Conservation (phyloP, 306 rosid species). For the Malus fusca region DNA sequence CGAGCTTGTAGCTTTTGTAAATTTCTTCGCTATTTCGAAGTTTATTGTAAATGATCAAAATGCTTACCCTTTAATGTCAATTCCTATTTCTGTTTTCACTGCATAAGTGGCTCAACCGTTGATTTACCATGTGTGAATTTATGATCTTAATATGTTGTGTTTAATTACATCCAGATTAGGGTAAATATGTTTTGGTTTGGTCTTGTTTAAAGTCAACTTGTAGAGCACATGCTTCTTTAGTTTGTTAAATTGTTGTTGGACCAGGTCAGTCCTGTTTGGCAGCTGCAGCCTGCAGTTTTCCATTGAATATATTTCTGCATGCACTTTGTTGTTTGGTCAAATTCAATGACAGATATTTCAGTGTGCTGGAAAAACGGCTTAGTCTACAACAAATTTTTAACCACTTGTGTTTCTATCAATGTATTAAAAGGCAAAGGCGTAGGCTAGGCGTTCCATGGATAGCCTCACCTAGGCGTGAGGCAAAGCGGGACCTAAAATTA, state of each 20-base stretch:
- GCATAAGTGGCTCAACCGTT: not conserved
- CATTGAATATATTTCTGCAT: no score
- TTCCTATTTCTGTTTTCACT: not conserved
- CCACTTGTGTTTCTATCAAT: no score
- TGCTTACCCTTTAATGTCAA: not conserved
- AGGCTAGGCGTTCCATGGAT: no score
- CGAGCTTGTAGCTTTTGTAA: not conserved
- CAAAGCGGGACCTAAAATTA: no score
- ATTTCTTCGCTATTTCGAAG: not conserved
- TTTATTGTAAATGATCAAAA: not conserved
- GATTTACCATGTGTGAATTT: not conserved
- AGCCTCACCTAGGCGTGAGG: no score
- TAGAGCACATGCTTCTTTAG: slow-evolving; percentile 1
- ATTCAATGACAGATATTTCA: no score
- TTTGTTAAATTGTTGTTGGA: not conserved
- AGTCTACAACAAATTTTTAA: no score
- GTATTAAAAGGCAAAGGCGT: no score
- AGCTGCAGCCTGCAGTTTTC: not conserved
- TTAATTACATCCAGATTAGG: no score
- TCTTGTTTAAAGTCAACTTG: slow-evolving; percentile 16
- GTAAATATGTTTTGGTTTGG: not conserved
- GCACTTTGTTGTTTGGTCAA: no score
- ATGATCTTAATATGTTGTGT: no score
- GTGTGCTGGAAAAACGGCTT: no score
- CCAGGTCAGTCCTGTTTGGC: slow-evolving; percentile 23